Evolutionary conservation across 1,139 yeast species (phyloP), one percentile per base, ranked within the genome.

Genomic region (Tardiomyces blankii): DNA sequence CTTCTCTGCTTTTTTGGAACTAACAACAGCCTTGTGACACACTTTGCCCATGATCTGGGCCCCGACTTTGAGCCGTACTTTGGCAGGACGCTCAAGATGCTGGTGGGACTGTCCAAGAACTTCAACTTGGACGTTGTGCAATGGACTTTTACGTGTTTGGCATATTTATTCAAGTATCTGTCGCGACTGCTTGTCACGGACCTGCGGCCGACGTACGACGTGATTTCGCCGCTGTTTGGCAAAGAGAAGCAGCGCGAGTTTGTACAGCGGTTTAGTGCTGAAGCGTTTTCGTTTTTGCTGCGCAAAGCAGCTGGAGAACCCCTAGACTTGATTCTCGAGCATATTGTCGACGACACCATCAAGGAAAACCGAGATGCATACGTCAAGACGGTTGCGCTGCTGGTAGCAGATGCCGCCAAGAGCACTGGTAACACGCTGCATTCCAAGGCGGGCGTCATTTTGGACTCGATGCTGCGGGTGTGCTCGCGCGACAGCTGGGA

Each of bases 21-120:
- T 30, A 14, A 30, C 35, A 5, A 13, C 35, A 30, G 35, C 35
- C 35, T 88, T 42, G 63, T 87, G 40, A 76, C 95, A 0, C 95
- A 88, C 60, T 83, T 93, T 56, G 81, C 89, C 41, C 96, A 87
- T 57, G 98, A 91, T 67, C 68, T 91, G 52, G 97, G 97, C 5
- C 82, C 91, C 1, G 98, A 91, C 56, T 91, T 88, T 58, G 74
- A 87, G 69, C 75, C 77, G 2, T 87, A 70, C 57, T 88, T 86
- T 57, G 66, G 69, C 1, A 60, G 65, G 27, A 66, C 87, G 0
- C 65, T 91, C 43, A 54, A 62, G 1, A 57, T 75, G 28, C 69
- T 91, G 42, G 74, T 74, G 2, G 62, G 68, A 0, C 62, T 85
- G 16, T 53, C 74, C 6, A 68, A 67, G 28, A 70, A 54, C 53